Evolutionary conservation across 225 moss, liverwort and hornwort genomes (phyloP).

Genomic region (Sphagnum contortum): DNA sequence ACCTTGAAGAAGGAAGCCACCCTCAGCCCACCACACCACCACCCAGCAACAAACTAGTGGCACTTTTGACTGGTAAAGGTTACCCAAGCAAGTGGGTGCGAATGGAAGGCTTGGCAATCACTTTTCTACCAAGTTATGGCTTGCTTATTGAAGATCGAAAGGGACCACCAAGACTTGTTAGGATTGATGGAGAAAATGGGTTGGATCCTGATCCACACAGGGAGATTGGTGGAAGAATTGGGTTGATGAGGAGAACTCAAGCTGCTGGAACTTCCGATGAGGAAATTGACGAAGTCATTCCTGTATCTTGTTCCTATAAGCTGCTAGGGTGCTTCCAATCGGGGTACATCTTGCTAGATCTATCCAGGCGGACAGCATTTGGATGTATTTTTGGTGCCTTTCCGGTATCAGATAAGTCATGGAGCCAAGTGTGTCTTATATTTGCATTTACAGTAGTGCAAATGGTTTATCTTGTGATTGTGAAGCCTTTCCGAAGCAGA

Average conservation of each 20-base stretch:
- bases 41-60: conserved; percentile 23
- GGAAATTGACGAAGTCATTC: conserved; percentile 37
- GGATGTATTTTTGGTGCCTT: conserved; percentile 81
- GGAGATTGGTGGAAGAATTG: conserved; percentile 31
- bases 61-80: conserved; percentile 46
- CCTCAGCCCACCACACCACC: neutral
- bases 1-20: conserved; percentile 9
- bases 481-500: conserved; percentile 72
- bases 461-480: conserved; percentile 45
- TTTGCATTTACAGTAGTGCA: conserved; percentile 51
- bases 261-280: conserved; percentile 40
- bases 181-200: conserved; percentile 29
- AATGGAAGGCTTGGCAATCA: conserved; percentile 31
- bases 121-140: conserved; percentile 70
- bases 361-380: conserved; percentile 52
- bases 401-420: conserved; percentile 53
- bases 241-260: conserved; percentile 21
- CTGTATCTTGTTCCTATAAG: conserved; percentile 27
- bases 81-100: conserved; percentile 64
- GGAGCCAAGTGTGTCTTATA: conserved; percentile 60
- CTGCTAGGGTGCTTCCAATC: conserved; percentile 51
- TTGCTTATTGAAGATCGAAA: conserved; percentile 88
- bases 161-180: conserved; percentile 64
- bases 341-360: conserved; percentile 55
- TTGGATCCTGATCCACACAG: conserved; percentile 28